phyloP scores from a whole-genome alignment of 2,329 filamentous ascomycete genomes.

The Trichothecium sympodiale region DNA sequence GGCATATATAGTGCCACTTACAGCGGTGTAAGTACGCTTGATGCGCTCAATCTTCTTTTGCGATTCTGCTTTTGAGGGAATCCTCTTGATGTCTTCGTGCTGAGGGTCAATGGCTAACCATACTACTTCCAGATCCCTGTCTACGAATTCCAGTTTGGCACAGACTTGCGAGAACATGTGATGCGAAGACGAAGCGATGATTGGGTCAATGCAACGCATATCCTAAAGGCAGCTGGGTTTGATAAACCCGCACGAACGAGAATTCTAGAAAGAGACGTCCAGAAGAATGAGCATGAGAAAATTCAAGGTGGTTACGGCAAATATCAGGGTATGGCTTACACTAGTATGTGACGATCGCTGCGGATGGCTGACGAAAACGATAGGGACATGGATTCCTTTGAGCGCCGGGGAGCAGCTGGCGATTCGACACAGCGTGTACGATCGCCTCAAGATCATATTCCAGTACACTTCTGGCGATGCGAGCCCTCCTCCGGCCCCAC shows the following conservation, averaged over 20 bases:
- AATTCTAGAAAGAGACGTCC: slow-evolving; percentile 91
- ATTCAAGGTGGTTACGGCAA: slow-evolving; percentile 97
- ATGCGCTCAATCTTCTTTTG: no score
- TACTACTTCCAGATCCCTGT: slow-evolving; percentile 64
- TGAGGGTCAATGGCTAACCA: background rate
- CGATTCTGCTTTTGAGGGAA: background rate
- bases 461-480: slow-evolving; percentile 76
- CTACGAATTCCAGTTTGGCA: slow-evolving; percentile 81
- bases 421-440: slow-evolving; percentile 74
- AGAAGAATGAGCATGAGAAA: slow-evolving; percentile 94
- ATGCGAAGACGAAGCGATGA: slow-evolving; percentile 90
- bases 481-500: slow-evolving; percentile 86
- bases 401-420: slow-evolving; percentile 71
- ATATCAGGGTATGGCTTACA: slow-evolving; percentile 63
- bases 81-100: background rate
- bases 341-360: background rate
- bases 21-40: slow-evolving; percentile 47
- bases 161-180: slow-evolving; percentile 72
- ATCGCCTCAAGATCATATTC: slow-evolving; percentile 78
- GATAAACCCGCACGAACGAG: slow-evolving; percentile 93
- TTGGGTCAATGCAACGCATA: slow-evolving; percentile 99
- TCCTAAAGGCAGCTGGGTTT: slow-evolving; percentile 91
- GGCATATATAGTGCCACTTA: slow-evolving; percentile 60
- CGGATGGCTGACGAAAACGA: slow-evolving; percentile 5
- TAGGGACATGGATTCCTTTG: slow-evolving; percentile 93